These are phyloP conservation scores for Hypoxylon sp. DNA, from an alignment of 2,329 filamentous ascomycete species.

Conservation along the genomic window DNA sequence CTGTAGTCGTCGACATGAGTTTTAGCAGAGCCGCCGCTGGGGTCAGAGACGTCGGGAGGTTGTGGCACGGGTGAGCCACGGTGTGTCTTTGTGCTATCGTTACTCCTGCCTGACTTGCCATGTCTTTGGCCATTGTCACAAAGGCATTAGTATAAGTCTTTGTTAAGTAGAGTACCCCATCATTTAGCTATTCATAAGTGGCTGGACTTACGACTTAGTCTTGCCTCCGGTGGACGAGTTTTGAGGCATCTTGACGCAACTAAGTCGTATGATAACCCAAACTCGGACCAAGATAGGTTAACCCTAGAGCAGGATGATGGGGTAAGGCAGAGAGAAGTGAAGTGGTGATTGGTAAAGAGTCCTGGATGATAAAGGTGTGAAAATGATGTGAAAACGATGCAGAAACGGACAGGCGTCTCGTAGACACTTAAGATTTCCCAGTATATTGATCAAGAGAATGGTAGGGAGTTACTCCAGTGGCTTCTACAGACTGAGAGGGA, in stretches of 20 bases:
- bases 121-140: neutral
- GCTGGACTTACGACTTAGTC: constrained; percentile 18
- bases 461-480: neutral
- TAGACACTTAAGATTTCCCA: neutral
- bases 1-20: constrained; percentile 1
- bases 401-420: neutral
- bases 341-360: too few relatives aligned
- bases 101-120: neutral
- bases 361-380: too few relatives aligned
- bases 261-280: neutral
- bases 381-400: neutral
- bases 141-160: constrained; percentile 6
- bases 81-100: constrained; percentile 24
- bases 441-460: neutral
- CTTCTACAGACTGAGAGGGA: neutral
- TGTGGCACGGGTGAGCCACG: constrained; percentile 23
- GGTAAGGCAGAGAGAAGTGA: neutral
- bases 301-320: neutral
- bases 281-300: neutral
- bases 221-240: neutral
- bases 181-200: neutral
- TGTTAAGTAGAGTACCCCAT: neutral
- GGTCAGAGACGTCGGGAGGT: constrained; percentile 7
- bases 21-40: neutral
- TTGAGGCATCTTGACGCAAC: constrained; percentile 13